These are phyloP conservation scores for Ilyonectria mors-panacis DNA, from an alignment of 2,329 filamentous ascomycete genomes.

Conservation along the genomic window DNA sequence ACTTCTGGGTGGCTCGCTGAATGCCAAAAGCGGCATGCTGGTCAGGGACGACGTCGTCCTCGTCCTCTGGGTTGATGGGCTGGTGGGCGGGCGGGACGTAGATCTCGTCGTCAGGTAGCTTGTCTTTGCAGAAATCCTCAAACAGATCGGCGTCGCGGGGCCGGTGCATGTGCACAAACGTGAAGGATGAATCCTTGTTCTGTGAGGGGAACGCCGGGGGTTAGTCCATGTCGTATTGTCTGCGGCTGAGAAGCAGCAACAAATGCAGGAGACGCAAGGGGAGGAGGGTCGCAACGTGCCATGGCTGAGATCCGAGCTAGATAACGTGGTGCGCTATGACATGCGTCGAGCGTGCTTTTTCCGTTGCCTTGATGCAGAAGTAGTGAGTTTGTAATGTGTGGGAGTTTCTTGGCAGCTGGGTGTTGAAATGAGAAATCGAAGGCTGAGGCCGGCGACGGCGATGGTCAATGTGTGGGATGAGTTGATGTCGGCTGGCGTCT, in stretches of 20 bases:
- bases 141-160: constrained; percentile 83
- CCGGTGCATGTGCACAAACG: constrained; percentile 81
- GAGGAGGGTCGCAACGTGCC: constrained; percentile 11
- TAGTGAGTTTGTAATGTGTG: neutral
- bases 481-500: neutral
- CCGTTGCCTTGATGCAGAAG: neutral
- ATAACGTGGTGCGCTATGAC: neutral
- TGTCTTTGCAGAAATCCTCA: constrained; percentile 81
- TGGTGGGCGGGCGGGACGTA: constrained; percentile 86
- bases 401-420: neutral
- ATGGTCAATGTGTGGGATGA: constrained; percentile 13
- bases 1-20: constrained; percentile 81
- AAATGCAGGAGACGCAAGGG: neutral
- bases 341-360: neutral
- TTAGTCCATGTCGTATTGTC: neutral
- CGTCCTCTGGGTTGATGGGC: constrained; percentile 88
- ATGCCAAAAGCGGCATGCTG: constrained; percentile 92
- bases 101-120: constrained; percentile 82
- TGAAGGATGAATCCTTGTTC: constrained; percentile 83
- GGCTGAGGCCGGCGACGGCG: neutral
- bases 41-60: constrained; percentile 90
- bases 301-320: constrained; percentile 19
- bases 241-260: neutral
- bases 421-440: neutral
- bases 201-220: constrained; percentile 48